A percentile compares a stretch with the other conserved stretches of the same genome.
Evolutionary conservation across 1,284 basidiomycete genomes (phyloP).

Genomic region (Ustilago trichophora): DNA sequence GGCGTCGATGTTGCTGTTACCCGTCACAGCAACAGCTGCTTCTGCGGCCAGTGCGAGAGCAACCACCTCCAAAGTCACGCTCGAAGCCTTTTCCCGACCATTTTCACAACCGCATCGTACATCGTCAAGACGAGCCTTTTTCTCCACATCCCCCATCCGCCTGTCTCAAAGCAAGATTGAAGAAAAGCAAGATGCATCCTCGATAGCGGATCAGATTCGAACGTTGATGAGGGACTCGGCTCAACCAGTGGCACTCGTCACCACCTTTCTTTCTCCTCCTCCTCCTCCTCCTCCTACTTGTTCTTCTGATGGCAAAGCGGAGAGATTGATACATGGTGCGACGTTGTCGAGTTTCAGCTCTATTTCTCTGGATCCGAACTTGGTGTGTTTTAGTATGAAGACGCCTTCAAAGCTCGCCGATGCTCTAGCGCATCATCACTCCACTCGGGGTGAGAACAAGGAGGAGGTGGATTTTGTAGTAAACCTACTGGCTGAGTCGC

Average conservation of each 20-base stretch:
- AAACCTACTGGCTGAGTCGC: constrained; percentile 2
- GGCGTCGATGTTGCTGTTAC: too few species aligned
- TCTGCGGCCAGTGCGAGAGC: constrained; percentile 9
- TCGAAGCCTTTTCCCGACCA: too few species aligned
- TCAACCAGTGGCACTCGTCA: constrained; percentile 39
- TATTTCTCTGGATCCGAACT: constrained; percentile 27
- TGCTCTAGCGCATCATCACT: constrained; percentile 12
- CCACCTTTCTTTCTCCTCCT: constrained; percentile 25
- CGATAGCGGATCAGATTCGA: constrained; percentile 20
- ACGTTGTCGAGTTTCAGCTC: constrained; percentile 40
- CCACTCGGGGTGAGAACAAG: not conserved
- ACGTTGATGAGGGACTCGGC: constrained; percentile 34
- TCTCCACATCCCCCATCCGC: too few species aligned
- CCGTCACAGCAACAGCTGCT: too few species aligned
- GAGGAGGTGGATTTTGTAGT: constrained; percentile 19
- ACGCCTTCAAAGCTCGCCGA: constrained; percentile 32
- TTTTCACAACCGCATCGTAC: too few species aligned
- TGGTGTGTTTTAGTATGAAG: constrained; percentile 34
- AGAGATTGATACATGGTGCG: constrained; percentile 30
- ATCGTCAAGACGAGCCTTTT: too few species aligned
- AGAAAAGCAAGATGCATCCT: too few species aligned
- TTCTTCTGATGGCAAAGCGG: too few species aligned
- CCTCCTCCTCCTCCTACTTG: too few species aligned
- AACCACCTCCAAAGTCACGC: constrained; percentile 23
- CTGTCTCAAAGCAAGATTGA: too few species aligned